A percentile compares a stretch with the other conserved stretches of the same genome.
These are phyloP conservation scores for Starmera caribaea DNA, from an alignment of 805 yeast genomes.

Conservation along the genomic window DNA sequence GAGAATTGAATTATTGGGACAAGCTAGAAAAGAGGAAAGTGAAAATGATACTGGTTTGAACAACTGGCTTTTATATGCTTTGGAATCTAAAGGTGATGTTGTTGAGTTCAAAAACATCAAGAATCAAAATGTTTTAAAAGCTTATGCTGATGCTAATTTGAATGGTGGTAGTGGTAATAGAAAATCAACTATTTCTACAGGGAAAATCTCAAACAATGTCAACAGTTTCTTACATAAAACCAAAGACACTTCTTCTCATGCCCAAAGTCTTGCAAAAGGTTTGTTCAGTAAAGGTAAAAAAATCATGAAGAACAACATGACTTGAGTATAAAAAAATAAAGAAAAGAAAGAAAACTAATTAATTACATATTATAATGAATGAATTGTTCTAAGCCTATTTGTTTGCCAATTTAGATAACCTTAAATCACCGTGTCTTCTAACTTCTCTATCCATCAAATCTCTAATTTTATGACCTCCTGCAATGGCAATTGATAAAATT, in stretches of 20 bases:
- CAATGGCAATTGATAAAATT: conserved; percentile 71
- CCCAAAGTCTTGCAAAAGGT: conserved; percentile 42
- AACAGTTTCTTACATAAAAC: conserved; percentile 41
- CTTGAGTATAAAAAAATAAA: background rate
- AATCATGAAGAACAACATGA: conserved; percentile 24
- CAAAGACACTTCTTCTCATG: conserved; percentile 39
- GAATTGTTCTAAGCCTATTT: too few relatives aligned
- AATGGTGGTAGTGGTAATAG: conserved; percentile 18
- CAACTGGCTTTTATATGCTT: conserved; percentile 36
- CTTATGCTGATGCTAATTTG: conserved; percentile 47
- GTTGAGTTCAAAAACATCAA: conserved; percentile 18
- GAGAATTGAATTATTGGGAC: conserved; percentile 31
- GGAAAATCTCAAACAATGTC: conserved; percentile 27
- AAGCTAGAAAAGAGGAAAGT: conserved; percentile 31
- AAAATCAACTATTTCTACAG: conserved; percentile 27
- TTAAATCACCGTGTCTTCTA: conserved; percentile 59
- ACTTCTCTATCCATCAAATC: conserved; percentile 82
- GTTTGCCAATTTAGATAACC: conserved; percentile 34
- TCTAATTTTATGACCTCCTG: conserved; percentile 77
- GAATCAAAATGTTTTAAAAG: conserved; percentile 45
- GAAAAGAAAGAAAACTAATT: background rate
- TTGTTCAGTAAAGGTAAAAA: conserved; percentile 46
- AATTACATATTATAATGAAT: too few relatives aligned
- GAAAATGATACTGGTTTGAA: conserved; percentile 48
- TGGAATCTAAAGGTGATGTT: conserved; percentile 21